phyloP scores from a whole-genome alignment of 371 early-diverging fungal genomes.

The Circinella minor region DNA sequence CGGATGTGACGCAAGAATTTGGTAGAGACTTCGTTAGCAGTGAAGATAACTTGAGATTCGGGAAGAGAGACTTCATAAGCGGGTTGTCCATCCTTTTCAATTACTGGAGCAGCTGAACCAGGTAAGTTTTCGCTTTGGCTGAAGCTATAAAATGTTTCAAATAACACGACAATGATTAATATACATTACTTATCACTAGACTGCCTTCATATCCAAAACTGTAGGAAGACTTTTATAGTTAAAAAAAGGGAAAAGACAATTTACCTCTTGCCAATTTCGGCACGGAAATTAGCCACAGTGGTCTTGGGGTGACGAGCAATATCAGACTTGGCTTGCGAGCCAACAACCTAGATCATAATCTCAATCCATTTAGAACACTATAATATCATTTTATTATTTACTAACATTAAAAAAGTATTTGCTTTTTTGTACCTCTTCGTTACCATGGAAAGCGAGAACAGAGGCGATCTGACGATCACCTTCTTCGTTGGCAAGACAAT shows the following conservation, averaged over 20 bases:
- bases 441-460: constrained; percentile 90
- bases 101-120: constrained; percentile 66
- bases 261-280: constrained; percentile 81
- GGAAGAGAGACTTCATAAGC: constrained; percentile 80
- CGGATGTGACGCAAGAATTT: constrained; percentile 83
- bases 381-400: not conserved
- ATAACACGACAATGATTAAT: too few species aligned
- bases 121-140: constrained; percentile 51
- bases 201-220: too few species aligned
- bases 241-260: not conserved
- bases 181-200: too few species aligned
- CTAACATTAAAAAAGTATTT: not conserved
- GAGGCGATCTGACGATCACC: constrained; percentile 96
- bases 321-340: constrained; percentile 93
- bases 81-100: constrained; percentile 70
- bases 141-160: constrained; percentile 25
- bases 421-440: constrained; percentile 70
- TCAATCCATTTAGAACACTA: too few species aligned
- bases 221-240: too few species aligned
- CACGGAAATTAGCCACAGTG: constrained; percentile 87
- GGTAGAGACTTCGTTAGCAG: constrained; percentile 74
- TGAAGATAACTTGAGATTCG: constrained; percentile 63
- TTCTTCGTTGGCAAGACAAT: constrained; percentile 97
- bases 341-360: constrained; percentile 66
- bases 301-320: constrained; percentile 87